phyloP scores from a whole-genome alignment of 371 early-diverging fungal species.

The Gilbertella persicaria region DNA sequence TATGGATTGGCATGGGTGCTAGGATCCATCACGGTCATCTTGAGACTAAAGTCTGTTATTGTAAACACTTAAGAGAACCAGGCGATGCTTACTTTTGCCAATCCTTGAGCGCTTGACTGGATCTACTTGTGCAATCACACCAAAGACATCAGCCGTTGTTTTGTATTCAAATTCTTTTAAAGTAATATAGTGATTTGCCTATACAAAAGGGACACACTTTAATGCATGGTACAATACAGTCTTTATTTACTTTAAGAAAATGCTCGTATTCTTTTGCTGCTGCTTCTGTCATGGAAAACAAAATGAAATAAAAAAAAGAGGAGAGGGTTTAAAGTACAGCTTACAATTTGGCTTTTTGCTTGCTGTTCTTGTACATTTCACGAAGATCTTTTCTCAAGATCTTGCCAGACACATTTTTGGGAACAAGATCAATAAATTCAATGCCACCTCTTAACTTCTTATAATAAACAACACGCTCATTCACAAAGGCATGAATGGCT shows the following conservation, averaged over 20 bases:
- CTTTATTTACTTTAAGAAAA: no score
- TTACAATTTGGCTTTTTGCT: no score
- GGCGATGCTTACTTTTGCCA: not conserved
- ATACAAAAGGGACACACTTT: no score
- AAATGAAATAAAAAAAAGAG: no score
- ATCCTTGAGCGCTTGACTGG: not conserved
- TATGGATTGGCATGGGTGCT: not conserved
- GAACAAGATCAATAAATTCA: conserved; percentile 66
- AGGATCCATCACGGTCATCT: not conserved
- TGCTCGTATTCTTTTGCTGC: no score
- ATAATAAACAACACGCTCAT: conserved; percentile 34
- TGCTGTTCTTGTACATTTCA: conserved; percentile 32
- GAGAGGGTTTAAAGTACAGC: no score
- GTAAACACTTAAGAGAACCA: not conserved
- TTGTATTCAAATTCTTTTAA: not conserved
- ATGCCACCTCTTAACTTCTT: conserved; percentile 83
- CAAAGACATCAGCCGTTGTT: not conserved
- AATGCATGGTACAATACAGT: no score
- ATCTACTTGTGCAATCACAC: not conserved
- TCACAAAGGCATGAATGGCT: conserved; percentile 4
- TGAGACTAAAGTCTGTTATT: not conserved
- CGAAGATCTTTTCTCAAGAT: conserved; percentile 67
- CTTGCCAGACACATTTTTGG: conserved; percentile 80
- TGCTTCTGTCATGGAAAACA: no score
- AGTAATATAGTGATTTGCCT: not conserved